phyloP scores from a whole-genome alignment of 768 basidiomycete genomes.

The Leccinellum luteum region DNA sequence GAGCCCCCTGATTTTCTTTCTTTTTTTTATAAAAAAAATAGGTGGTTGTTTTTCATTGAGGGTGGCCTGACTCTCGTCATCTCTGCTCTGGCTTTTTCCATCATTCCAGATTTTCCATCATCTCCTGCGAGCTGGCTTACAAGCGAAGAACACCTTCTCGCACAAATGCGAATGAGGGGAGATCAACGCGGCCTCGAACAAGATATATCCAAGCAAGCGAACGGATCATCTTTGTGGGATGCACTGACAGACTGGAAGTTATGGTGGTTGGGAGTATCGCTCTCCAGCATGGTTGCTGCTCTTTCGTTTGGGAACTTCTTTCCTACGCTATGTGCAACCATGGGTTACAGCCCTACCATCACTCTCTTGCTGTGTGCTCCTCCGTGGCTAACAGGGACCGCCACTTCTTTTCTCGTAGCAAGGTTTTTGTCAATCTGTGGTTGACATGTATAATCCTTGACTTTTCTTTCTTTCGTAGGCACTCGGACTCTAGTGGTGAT shows the following conservation, averaged over 20 bases:
- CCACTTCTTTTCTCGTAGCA: slow-evolving; percentile 54
- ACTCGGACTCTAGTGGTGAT: slow-evolving; percentile 70
- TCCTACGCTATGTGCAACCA: slow-evolving; percentile 69
- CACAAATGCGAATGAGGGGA: slow-evolving; percentile 57
- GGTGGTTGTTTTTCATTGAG: slow-evolving; percentile 73
- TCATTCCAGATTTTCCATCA: slow-evolving; percentile 73
- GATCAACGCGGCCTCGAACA: slow-evolving; percentile 55
- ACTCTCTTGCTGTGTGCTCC: slow-evolving; percentile 75
- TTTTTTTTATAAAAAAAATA: slow-evolving; percentile 18
- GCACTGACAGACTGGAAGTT: slow-evolving; percentile 76
- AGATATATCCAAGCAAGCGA: slow-evolving; percentile 36
- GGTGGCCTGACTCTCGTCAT: slow-evolving; percentile 54
- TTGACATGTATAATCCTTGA: not conserved
- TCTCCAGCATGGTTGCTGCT: slow-evolving; percentile 53
- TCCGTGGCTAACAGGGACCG: slow-evolving; percentile 62
- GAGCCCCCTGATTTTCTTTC: not conserved
- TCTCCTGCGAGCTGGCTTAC: slow-evolving; percentile 60
- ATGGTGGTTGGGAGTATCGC: slow-evolving; percentile 70
- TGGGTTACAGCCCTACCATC: slow-evolving; percentile 60
- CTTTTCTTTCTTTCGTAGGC: slow-evolving; percentile 35
- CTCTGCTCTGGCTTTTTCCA: slow-evolving; percentile 49
- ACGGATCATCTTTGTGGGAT: slow-evolving; percentile 46
- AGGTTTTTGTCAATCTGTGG: slow-evolving; percentile 32
- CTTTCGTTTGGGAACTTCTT: slow-evolving; percentile 78
- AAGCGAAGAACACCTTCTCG: slow-evolving; percentile 50